Evolutionary conservation across 208 protist species (phyloP).

Genomic region (Angomonas deanei): DNA sequence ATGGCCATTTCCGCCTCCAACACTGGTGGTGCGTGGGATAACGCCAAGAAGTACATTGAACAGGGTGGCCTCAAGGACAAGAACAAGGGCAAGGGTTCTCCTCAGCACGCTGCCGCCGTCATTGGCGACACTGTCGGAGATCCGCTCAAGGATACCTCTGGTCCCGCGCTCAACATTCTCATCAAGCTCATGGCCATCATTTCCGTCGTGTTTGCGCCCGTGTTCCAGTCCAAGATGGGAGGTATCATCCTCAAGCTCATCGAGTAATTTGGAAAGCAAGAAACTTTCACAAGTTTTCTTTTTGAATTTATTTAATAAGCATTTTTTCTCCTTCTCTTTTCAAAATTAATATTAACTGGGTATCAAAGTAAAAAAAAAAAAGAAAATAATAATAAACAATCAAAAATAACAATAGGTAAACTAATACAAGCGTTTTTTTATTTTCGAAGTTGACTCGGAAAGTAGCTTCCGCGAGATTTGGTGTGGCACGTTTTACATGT

Average conservation of each 20-base stretch:
- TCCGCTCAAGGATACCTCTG: conserved; percentile 96
- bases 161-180: conserved; percentile 94
- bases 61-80: conserved; percentile 80
- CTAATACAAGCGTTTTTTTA: not conserved
- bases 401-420: not conserved
- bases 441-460: no score
- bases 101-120: conserved; percentile 93
- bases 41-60: conserved; percentile 97
- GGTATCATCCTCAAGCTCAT: conserved; percentile 52
- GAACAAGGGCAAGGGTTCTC: conserved; percentile 86
- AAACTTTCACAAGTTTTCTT: not conserved
- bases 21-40: conserved; percentile 96
- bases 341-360: not conserved
- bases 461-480: no score
- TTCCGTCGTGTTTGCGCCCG: conserved; percentile 91
- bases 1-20: conserved; percentile 93
- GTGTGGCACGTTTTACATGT: no score
- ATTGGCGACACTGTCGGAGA: conserved; percentile 97
- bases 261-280: conserved; percentile 28
- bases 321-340: not conserved
- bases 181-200: conserved; percentile 96
- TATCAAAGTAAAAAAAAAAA: not conserved
- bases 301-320: not conserved
- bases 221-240: conserved; percentile 75
- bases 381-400: not conserved